A percentile compares a stretch with the other conserved stretches of the same genome.
These are phyloP conservation scores for Xylariaceae sp. DNA, from an alignment of 2,329 filamentous ascomycete species.

Conservation along the genomic window DNA sequence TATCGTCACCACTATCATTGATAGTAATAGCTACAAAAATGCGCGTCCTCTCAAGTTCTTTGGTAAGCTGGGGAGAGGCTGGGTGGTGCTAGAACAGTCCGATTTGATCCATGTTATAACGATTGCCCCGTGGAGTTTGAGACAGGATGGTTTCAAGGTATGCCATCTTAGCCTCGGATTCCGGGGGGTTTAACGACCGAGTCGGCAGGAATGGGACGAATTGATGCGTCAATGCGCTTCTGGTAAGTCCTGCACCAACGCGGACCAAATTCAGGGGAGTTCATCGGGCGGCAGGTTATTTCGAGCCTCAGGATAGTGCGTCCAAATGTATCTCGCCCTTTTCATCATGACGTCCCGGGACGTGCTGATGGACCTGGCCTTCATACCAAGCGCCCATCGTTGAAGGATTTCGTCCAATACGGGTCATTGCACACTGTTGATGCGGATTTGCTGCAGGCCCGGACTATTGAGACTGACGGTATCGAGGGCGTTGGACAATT, in stretches of 20 bases:
- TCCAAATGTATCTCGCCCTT: neutral
- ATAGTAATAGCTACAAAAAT: neutral
- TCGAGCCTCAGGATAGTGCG: neutral
- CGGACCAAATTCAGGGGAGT: neutral
- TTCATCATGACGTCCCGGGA: neutral
- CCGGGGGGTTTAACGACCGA: neutral
- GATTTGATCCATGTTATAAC: neutral
- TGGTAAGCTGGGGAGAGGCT: neutral
- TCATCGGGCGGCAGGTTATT: neutral
- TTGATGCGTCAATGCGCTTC: neutral
- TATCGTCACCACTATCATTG: neutral
- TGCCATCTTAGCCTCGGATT: neutral
- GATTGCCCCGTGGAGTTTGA: neutral
- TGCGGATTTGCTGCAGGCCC: neutral
- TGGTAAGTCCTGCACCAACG: neutral
- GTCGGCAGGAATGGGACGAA: neutral
- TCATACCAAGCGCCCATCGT: neutral
- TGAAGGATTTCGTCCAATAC: neutral
- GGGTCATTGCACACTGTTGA: neutral
- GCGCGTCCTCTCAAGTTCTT: neutral
- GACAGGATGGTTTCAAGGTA: neutral
- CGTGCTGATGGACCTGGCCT: neutral
- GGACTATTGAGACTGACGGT: neutral
- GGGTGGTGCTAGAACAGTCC: neutral
- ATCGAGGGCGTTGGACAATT: neutral